These are phyloP conservation scores for Cyanidiococcus yangmingshanensis DNA, from an alignment of 23 red algal genomes.

Conservation along the genomic window DNA sequence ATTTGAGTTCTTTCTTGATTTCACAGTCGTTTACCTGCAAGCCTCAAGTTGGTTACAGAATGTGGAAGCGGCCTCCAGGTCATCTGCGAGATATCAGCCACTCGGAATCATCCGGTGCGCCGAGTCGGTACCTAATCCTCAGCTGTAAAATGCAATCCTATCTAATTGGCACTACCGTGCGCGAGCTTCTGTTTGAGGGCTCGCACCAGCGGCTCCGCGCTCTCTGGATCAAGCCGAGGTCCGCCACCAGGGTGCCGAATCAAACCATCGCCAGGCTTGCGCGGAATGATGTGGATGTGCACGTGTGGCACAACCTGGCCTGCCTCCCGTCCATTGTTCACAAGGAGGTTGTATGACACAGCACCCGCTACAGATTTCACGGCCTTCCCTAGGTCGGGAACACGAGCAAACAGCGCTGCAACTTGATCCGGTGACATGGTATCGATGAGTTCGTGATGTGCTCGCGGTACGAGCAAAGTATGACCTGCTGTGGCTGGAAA, in stretches of 20 bases:
- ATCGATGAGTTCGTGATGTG: neutral
- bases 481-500: constrained; percentile 6
- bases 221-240: neutral
- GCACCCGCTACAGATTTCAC: neutral
- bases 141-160: too few species aligned
- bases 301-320: constrained; percentile 18
- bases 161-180: neutral
- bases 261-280: constrained; percentile 5
- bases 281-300: constrained; percentile 15
- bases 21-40: too few species aligned
- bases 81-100: too few species aligned
- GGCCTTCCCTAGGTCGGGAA: neutral
- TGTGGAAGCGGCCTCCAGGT: too few species aligned
- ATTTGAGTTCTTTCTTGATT: too few species aligned
- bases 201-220: neutral
- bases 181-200: neutral
- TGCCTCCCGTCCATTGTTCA: constrained; percentile 4
- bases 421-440: neutral
- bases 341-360: neutral
- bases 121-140: too few species aligned
- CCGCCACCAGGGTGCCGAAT: neutral
- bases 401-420: neutral
- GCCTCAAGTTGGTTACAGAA: too few species aligned
- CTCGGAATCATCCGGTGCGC: too few species aligned
- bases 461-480: neutral